Evolutionary conservation across 1,139 yeast genomes (phyloP).

Genomic region (Suhomyces wounanorum): DNA sequence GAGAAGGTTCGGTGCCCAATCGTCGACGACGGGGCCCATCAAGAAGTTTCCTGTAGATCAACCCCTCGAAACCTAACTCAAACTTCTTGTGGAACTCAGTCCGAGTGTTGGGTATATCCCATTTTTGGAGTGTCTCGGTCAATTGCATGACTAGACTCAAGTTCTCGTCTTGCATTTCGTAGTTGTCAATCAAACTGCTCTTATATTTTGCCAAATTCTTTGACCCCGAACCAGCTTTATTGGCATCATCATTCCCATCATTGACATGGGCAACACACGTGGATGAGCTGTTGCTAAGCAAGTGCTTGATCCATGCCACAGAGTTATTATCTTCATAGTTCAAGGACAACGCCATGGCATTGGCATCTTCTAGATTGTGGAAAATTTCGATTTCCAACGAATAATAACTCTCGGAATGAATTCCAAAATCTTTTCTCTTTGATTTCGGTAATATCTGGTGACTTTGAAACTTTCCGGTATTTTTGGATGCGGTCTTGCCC

Average conservation of each 20-base stretch:
- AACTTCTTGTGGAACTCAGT: conserved; percentile 17
- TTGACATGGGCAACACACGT: background rate
- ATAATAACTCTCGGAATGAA: conserved; percentile 71
- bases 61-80: conserved; percentile 23
- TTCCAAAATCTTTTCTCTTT: conserved; percentile 65
- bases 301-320: conserved; percentile 17
- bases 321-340: conserved; percentile 17
- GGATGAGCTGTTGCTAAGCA: conserved; percentile 6
- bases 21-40: conserved; percentile 9
- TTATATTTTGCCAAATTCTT: conserved; percentile 2
- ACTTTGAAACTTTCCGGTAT: conserved; percentile 6
- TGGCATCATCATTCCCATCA: background rate
- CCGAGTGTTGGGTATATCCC: conserved; percentile 10
- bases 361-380: conserved; percentile 54
- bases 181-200: conserved; percentile 13
- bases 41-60: conserved; percentile 21
- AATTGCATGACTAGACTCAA: conserved; percentile 15
- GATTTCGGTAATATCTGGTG: conserved; percentile 40
- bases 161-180: conserved; percentile 16
- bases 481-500: conserved; percentile 7
- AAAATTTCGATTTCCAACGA: conserved; percentile 67
- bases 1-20: conserved; percentile 1
- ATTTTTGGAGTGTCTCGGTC: conserved; percentile 15
- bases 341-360: conserved; percentile 25
- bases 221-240: background rate